These are phyloP conservation scores for Podospora didyma DNA, from an alignment of 495 filamentous ascomycete species.

Conservation along the genomic window DNA sequence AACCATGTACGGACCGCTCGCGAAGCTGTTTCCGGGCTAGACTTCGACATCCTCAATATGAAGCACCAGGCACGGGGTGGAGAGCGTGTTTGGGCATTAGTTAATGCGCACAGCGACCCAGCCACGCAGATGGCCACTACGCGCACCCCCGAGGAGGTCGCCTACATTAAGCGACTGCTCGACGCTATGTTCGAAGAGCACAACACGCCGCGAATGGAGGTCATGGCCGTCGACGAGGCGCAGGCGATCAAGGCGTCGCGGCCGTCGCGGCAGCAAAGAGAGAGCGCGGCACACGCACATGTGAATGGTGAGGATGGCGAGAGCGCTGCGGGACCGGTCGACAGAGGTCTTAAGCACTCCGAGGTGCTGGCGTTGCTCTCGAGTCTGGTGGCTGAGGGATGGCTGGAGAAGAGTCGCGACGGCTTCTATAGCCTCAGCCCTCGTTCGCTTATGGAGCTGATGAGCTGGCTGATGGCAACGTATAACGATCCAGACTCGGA, in stretches of 20 bases:
- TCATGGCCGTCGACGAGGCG: constrained; percentile 72
- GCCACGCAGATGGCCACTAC: constrained; percentile 84
- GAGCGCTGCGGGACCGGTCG: constrained; percentile 22
- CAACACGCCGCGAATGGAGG: constrained; percentile 71
- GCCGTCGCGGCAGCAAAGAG: constrained; percentile 33
- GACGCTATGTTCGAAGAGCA: constrained; percentile 89
- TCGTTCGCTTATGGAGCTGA: constrained; percentile 78
- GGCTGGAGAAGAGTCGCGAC: constrained; percentile 69
- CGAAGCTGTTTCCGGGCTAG: constrained; percentile 67
- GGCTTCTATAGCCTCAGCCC: constrained; percentile 73
- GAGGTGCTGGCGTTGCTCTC: constrained; percentile 71
- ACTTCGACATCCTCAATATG: constrained; percentile 77
- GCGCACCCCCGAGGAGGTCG: constrained; percentile 77
- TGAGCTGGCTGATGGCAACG: constrained; percentile 71
- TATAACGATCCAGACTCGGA: constrained; percentile 72
- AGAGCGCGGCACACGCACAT: constrained; percentile 32
- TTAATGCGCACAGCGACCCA: constrained; percentile 84
- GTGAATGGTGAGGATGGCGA: constrained; percentile 27
- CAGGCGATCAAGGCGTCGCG: constrained; percentile 66
- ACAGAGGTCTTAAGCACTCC: constrained; percentile 61
- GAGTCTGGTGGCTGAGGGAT: constrained; percentile 71
- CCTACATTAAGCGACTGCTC: constrained; percentile 81
- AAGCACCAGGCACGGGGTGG: constrained; percentile 54
- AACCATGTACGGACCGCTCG: constrained; percentile 68
- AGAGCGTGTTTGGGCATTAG: constrained; percentile 63